phyloP scores from a whole-genome alignment of 2,329 filamentous ascomycete species.

The Xylaria sp. region DNA sequence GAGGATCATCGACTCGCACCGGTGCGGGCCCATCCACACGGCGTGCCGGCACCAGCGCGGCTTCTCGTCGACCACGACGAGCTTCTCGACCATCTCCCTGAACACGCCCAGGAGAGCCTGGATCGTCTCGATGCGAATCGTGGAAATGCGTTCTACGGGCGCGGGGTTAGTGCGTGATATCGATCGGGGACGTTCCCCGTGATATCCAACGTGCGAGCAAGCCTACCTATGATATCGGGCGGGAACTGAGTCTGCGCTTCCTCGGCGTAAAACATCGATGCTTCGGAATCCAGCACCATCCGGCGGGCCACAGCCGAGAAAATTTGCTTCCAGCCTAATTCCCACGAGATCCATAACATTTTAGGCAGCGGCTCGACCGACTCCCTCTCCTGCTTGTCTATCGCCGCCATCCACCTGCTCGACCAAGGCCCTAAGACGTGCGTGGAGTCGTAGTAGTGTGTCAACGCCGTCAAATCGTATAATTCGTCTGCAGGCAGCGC shows the following conservation, averaged over 20 bases:
- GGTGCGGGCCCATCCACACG: constrained; percentile 39
- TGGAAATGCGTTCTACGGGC: constrained; percentile 20
- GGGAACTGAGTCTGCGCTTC: constrained; percentile 16
- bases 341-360: constrained; percentile 38
- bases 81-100: constrained; percentile 28
- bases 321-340: constrained; percentile 31
- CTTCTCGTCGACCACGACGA: constrained; percentile 36
- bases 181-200: background rate
- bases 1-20: constrained; percentile 43
- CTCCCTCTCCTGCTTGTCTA: background rate
- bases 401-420: constrained; percentile 1
- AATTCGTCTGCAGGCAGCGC: constrained; percentile 1
- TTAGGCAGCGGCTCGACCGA: constrained; percentile 21
- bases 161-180: background rate
- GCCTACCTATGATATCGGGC: constrained; percentile 27
- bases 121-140: constrained; percentile 30
- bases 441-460: constrained; percentile 7
- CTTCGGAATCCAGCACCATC: constrained; percentile 28
- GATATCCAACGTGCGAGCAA: background rate
- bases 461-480: constrained; percentile 3
- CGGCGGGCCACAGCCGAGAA: constrained; percentile 29
- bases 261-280: constrained; percentile 11
- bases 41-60: constrained; percentile 40
- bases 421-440: constrained; percentile 2
- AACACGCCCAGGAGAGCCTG: constrained; percentile 32